These are phyloP conservation scores for Cercospora canescens DNA, from an alignment of 2,329 filamentous ascomycete genomes.

Conservation along the genomic window DNA sequence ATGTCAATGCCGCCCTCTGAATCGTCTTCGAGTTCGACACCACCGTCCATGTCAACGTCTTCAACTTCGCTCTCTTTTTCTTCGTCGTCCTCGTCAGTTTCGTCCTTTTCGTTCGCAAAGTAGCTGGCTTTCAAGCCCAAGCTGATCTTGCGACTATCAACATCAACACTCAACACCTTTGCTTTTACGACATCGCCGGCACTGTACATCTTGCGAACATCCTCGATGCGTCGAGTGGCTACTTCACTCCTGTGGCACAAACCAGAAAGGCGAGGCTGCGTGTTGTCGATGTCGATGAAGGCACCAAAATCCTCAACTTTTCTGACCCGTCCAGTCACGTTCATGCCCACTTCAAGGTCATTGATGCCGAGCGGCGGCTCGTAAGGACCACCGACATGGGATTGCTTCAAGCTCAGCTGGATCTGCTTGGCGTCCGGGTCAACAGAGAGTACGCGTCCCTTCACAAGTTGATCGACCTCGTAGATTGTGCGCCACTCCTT, in stretches of 20 bases:
- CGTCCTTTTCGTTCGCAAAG: slow-evolving; percentile 64
- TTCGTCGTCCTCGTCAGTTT: slow-evolving; percentile 44
- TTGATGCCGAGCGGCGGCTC: slow-evolving; percentile 69
- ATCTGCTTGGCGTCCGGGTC: slow-evolving; percentile 69
- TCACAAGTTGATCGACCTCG: slow-evolving; percentile 85
- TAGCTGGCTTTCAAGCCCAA: slow-evolving; percentile 93
- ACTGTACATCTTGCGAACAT: slow-evolving; percentile 86
- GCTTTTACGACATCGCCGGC: slow-evolving; percentile 94
- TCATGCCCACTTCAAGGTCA: slow-evolving; percentile 77
- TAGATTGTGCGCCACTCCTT: slow-evolving; percentile 95
- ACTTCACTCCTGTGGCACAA: slow-evolving; percentile 91
- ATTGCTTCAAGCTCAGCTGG: slow-evolving; percentile 84
- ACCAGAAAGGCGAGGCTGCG: slow-evolving; percentile 78
- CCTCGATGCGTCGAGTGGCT: slow-evolving; percentile 77
- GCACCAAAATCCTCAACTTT: slow-evolving; percentile 95
- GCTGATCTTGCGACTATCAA: slow-evolving; percentile 73
- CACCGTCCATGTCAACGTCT: slow-evolving; percentile 30
- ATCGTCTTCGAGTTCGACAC: slow-evolving; percentile 28
- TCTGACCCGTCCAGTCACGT: slow-evolving; percentile 85
- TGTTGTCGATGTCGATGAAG: slow-evolving; percentile 87
- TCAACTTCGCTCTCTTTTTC: slow-evolving; percentile 37
- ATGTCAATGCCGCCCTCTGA: slow-evolving; percentile 28
- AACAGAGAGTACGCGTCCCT: slow-evolving; percentile 75
- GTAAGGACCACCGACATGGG: slow-evolving; percentile 77
- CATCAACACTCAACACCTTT: slow-evolving; percentile 76